Conservation (phyloP, 2,329 filamentous ascomycete species). For the Daldinia sp. region DNA sequence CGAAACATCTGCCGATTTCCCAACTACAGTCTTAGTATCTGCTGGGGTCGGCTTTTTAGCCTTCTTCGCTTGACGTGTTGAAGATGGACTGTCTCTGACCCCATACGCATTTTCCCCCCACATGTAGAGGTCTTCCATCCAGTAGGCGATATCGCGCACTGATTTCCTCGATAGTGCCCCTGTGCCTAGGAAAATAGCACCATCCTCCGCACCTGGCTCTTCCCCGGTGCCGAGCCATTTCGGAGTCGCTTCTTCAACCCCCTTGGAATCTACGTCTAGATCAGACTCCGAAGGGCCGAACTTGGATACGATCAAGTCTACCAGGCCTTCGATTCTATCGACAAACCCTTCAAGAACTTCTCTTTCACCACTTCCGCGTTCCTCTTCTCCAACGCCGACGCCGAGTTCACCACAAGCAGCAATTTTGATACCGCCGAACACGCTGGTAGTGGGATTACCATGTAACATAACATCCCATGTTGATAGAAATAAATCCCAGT, state of each 20-base stretch:
- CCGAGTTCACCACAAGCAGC: constrained; percentile 91
- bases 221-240: constrained; percentile 79
- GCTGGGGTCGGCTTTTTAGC: constrained; percentile 42
- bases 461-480: constrained; percentile 92
- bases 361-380: constrained; percentile 90
- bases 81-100: constrained; percentile 78
- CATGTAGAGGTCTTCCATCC: constrained; percentile 88
- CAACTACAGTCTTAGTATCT: constrained; percentile 11
- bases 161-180: constrained; percentile 77
- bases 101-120: constrained; percentile 89
- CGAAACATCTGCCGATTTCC: constrained; percentile 21
- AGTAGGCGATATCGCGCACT: constrained; percentile 76
- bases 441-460: constrained; percentile 82
- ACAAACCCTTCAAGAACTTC: constrained; percentile 93
- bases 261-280: constrained; percentile 45
- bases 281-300: constrained; percentile 65
- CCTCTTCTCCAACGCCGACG: constrained; percentile 93
- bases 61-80: constrained; percentile 63
- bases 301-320: constrained; percentile 86
- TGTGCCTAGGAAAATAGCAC: constrained; percentile 84
- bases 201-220: constrained; percentile 76
- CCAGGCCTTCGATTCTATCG: constrained; percentile 78
- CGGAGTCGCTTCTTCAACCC: constrained; percentile 35
- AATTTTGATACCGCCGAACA: constrained; percentile 86
- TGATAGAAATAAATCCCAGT: constrained; percentile 76